Conservation (phyloP, 176 grass and related monocot genomes). For the Ananas comosus region DNA sequence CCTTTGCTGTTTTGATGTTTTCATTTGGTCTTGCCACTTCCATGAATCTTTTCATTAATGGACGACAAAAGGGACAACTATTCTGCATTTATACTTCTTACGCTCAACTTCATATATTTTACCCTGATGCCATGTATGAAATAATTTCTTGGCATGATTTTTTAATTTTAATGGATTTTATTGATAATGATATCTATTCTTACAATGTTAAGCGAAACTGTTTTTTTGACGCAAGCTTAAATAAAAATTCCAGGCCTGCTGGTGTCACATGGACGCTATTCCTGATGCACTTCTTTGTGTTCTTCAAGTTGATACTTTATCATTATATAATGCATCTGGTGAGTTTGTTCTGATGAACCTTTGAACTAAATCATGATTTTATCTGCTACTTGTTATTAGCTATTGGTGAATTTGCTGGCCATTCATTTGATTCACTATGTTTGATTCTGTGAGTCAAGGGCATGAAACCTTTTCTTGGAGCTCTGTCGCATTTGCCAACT, state of each 20-base stretch:
- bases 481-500: neutral
- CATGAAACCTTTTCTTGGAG: neutral
- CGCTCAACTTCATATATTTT: no score
- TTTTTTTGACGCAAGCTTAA: conserved; percentile 15
- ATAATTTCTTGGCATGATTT: no score
- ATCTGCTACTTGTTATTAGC: neutral
- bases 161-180: neutral
- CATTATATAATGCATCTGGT: conserved; percentile 70
- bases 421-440: neutral
- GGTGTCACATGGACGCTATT: conserved; percentile 74
- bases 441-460: neutral
- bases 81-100: conserved; percentile 19
- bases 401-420: neutral
- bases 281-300: conserved; percentile 81
- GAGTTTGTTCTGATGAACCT: conserved; percentile 17
- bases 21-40: neutral
- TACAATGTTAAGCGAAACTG: conserved; percentile 7
- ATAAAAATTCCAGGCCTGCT: conserved; percentile 55
- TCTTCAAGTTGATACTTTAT: conserved; percentile 75
- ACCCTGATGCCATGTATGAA: no score
- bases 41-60: no score
- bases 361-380: neutral
- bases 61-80: neutral
- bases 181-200: neutral
- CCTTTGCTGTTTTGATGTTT: neutral